Evolutionary conservation across 2,329 filamentous ascomycete species (phyloP).

Genomic region (Colletotrichum truncatum): DNA sequence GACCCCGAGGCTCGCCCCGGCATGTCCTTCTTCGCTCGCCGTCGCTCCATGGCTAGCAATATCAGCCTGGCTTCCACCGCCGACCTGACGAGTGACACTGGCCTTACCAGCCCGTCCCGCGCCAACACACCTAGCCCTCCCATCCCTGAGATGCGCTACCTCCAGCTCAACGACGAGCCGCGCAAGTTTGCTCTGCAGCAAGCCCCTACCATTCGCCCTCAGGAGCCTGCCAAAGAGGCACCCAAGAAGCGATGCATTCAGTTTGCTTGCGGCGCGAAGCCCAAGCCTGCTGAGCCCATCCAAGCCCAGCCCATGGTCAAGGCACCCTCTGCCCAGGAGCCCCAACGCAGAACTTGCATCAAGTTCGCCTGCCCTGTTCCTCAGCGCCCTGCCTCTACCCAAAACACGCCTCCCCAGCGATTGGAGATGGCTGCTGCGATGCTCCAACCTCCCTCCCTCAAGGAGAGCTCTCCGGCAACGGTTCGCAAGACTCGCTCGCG

Average conservation of each 20-base stretch:
- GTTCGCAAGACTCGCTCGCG: slow-evolving; percentile 38
- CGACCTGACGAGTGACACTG: slow-evolving; percentile 94
- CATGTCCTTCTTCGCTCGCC: slow-evolving; percentile 48
- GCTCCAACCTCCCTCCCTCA: slow-evolving; percentile 1
- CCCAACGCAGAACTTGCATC: slow-evolving; percentile 69
- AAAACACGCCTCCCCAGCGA: slow-evolving; percentile 45
- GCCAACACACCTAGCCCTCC: slow-evolving; percentile 91
- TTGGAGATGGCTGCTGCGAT: slow-evolving; percentile 23
- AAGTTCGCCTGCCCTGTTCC: slow-evolving; percentile 77
- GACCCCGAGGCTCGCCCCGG: slow-evolving; percentile 46
- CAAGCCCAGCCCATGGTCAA: slow-evolving; percentile 41
- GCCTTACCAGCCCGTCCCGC: slow-evolving; percentile 87
- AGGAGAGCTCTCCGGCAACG: slow-evolving; percentile 31
- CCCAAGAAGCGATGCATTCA: slow-evolving; percentile 88
- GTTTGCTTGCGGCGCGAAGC: slow-evolving; percentile 82
- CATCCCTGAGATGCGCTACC: slow-evolving; percentile 66
- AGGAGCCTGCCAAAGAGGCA: slow-evolving; percentile 45
- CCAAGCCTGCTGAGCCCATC: slow-evolving; percentile 37
- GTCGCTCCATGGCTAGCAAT: slow-evolving; percentile 80
- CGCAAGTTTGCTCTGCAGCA: slow-evolving; percentile 53
- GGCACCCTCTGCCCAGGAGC: slow-evolving; percentile 45
- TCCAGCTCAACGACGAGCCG: slow-evolving; percentile 45
- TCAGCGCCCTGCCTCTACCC: slow-evolving; percentile 52
- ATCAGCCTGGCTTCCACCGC: slow-evolving; percentile 84
- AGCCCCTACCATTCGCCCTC: slow-evolving; percentile 66